phyloP scores from a whole-genome alignment of 495 filamentous ascomycete species.

The Trichoderma reesei region DNA sequence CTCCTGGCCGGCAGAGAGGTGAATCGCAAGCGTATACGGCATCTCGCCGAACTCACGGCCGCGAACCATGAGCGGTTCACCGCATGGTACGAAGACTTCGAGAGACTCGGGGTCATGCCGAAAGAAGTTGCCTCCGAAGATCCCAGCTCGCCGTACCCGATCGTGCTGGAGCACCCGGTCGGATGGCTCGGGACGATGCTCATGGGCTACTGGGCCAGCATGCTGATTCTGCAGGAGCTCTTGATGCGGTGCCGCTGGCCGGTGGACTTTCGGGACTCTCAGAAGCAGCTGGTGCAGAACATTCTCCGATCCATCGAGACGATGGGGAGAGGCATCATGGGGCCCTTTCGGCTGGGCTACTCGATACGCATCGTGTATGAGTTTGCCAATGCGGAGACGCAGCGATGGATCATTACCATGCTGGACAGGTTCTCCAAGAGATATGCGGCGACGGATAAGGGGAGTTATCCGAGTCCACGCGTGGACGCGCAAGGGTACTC shows the following conservation, averaged over 20 bases:
- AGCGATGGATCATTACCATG: constrained; percentile 14
- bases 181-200: constrained; percentile 14
- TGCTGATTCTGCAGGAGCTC: constrained; percentile 16
- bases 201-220: constrained; percentile 17
- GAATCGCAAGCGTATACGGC: background rate
- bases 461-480: constrained; percentile 7
- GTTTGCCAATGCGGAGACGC: constrained; percentile 13
- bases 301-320: constrained; percentile 17
- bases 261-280: constrained; percentile 9
- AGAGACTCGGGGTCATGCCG: background rate
- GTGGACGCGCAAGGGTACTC: constrained; percentile 11
- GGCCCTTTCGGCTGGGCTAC: constrained; percentile 16
- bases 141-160: constrained; percentile 10
- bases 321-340: constrained; percentile 14
- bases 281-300: constrained; percentile 11
- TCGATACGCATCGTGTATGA: constrained; percentile 15
- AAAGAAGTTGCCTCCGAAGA: constrained; percentile 14
- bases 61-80: constrained; percentile 7
- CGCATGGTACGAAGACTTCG: constrained; percentile 11
- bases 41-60: background rate
- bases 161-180: constrained; percentile 8
- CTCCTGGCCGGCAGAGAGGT: constrained; percentile 7
- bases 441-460: constrained; percentile 14
- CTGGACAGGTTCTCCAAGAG: constrained; percentile 13
- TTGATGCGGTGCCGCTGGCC: constrained; percentile 12